phyloP scores from a whole-genome alignment of 1,284 basidiomycete genomes.

The Fomitiporia mediterranea region DNA sequence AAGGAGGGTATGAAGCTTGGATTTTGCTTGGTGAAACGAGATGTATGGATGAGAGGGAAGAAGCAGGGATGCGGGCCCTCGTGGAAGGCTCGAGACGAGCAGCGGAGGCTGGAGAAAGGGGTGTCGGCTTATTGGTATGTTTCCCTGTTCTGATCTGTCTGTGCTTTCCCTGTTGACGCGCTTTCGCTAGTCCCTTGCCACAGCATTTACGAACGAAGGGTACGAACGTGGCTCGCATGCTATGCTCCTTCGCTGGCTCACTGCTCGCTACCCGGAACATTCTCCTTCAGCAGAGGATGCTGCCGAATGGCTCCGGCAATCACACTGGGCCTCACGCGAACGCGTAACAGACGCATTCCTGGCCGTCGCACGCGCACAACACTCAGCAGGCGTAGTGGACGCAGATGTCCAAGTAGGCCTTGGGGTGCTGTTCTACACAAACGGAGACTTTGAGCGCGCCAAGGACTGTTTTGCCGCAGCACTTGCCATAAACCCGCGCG shows the following conservation, averaged over 20 bases:
- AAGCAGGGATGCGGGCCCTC: constrained; percentile 73
- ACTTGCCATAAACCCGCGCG: constrained; percentile 75
- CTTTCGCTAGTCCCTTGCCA: constrained; percentile 77
- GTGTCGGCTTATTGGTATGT: constrained; percentile 79
- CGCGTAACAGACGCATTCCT: constrained; percentile 84
- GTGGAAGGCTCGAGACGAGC: constrained; percentile 62
- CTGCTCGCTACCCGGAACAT: constrained; percentile 68
- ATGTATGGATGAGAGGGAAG: constrained; percentile 94
- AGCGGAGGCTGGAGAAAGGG: constrained; percentile 57
- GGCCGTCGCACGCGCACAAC: constrained; percentile 77
- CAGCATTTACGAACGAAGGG: constrained; percentile 96
- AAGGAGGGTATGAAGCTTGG: constrained; percentile 89
- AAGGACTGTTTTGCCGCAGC: constrained; percentile 92
- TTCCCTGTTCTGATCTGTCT: constrained; percentile 9
- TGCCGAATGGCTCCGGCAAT: constrained; percentile 52
- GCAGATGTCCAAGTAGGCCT: constrained; percentile 93
- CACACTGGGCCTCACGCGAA: constrained; percentile 84
- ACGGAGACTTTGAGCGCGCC: constrained; percentile 72
- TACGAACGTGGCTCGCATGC: constrained; percentile 86
- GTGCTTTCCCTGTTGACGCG: constrained; percentile 10
- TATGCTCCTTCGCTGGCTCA: constrained; percentile 86
- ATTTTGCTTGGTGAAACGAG: constrained; percentile 88
- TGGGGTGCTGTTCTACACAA: constrained; percentile 91
- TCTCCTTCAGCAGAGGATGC: constrained; percentile 53
- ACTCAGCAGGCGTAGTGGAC: constrained; percentile 69